Evolutionary conservation across 2,329 filamentous ascomycete genomes (phyloP).

Genomic region (Sporothrix sp.): DNA sequence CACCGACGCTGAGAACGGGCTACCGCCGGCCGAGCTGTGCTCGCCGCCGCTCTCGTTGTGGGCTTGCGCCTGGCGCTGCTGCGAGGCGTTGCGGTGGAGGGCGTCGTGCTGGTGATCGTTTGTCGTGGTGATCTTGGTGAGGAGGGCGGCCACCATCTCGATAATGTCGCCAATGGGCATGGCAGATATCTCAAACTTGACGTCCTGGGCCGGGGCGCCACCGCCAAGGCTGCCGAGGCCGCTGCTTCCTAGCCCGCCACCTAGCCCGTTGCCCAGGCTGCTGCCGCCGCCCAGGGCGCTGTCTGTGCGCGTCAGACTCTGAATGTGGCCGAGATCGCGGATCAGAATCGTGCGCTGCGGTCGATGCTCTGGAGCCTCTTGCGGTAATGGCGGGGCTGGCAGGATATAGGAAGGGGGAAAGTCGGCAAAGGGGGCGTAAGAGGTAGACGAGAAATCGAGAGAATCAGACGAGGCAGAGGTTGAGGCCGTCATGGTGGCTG

Average conservation of each 20-base stretch:
- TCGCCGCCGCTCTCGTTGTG: constrained; percentile 42
- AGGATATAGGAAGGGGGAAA: background rate
- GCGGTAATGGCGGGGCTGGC: constrained; percentile 22
- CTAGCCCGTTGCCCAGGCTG: constrained; percentile 40
- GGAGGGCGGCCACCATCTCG: constrained; percentile 92
- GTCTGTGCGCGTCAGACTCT: constrained; percentile 75
- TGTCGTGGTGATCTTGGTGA: constrained; percentile 95
- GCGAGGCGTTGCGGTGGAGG: constrained; percentile 60
- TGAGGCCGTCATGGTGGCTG: constrained; percentile 13
- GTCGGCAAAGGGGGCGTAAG: background rate
- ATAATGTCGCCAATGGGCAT: constrained; percentile 98
- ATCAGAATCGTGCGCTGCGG: constrained; percentile 59
- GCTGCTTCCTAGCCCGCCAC: constrained; percentile 39
- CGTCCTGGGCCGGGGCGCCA: constrained; percentile 41
- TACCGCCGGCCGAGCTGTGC: constrained; percentile 36
- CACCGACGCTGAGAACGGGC: constrained; percentile 54
- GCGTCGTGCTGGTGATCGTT: constrained; percentile 93
- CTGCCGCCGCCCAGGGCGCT: constrained; percentile 45
- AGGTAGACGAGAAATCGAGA: background rate
- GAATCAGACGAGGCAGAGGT: constrained; percentile 4
- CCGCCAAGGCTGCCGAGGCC: constrained; percentile 42
- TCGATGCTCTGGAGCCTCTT: constrained; percentile 24
- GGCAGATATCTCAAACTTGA: constrained; percentile 85
- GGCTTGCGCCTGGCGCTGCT: constrained; percentile 34
- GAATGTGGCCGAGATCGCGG: constrained; percentile 82